Base-by-base conservation (phyloP, 371 early-diverging fungal genomes). In the Rhizopus microsporus region DNA sequence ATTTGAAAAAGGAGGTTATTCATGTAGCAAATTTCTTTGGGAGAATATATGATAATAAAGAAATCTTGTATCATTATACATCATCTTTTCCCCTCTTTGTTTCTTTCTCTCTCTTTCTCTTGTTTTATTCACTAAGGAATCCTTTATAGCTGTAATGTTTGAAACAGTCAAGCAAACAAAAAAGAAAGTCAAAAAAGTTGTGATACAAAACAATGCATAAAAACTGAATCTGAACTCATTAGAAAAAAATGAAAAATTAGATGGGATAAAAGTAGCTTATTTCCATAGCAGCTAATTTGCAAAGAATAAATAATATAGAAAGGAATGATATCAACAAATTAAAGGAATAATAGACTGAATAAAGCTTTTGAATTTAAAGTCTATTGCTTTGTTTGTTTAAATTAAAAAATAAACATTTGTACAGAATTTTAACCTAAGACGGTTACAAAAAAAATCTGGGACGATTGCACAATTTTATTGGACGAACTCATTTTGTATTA, bases 371-470 rank as follows among this genome's bases (percentile, higher is more conserved):
- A 7, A 10, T 37, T 37, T 37, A 10, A n/a, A 8, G 10, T 15
- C 15, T 2, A 8, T 46, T 46, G 7, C 46, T 46, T 46, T 7
- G n/a, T 46, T 46, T 46, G 46, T 46, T 46, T 46, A 46, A 46
- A 46, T 46, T 46, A 46, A 46, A 46, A 46, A 46, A 13, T 43
- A 43, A 23, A 23, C 23, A 23, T 23, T 23, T 23, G 23, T 23
- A 23, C 23, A 23, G 23, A 2, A 23, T 23, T 23, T 23, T 23
- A 23, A 23, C 23, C 23, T 23, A 23, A 0, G 23, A 23, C 23
- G 23, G 23, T 23, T 23, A 23, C 23, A 23, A 23, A 23, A 23
- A 23, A 23, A 23, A 23, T 23, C 23, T 23, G 23, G 23, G 23
- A 23, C 23, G 2, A 23, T 23, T 23, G 23, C 23, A 23, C 0